These are phyloP conservation scores for Suillus clintonianus DNA, from an alignment of 768 basidiomycete species.

Conservation along the genomic window DNA sequence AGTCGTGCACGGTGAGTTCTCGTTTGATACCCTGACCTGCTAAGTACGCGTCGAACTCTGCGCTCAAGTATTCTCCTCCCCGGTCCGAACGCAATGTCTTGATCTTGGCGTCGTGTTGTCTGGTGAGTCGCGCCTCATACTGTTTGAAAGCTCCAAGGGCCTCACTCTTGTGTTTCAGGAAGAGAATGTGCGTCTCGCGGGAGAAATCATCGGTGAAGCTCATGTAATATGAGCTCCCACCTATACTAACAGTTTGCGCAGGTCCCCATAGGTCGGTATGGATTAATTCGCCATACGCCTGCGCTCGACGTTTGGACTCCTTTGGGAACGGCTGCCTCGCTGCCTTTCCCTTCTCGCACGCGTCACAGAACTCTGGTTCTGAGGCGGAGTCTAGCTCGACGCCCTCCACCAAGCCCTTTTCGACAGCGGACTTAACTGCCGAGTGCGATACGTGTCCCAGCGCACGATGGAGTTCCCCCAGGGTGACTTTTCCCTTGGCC, in stretches of 20 bases:
- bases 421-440: conserved; percentile 1
- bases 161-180: conserved; percentile 32
- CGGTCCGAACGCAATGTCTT: neutral
- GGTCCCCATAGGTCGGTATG: conserved; percentile 13
- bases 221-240: conserved; percentile 32
- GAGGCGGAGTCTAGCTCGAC: conserved; percentile 24
- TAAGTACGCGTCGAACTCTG: neutral
- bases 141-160: conserved; percentile 25
- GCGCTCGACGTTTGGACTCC: neutral
- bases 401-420: conserved; percentile 21
- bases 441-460: conserved; percentile 3
- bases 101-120: conserved; percentile 17
- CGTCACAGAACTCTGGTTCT: conserved; percentile 25
- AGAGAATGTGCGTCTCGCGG: conserved; percentile 22
- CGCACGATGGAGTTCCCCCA: neutral
- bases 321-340: conserved; percentile 19
- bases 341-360: conserved; percentile 33
- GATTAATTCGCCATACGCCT: conserved; percentile 10
- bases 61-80: conserved; percentile 1
- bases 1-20: no score
- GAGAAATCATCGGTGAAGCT: conserved; percentile 39
- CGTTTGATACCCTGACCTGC: no score
- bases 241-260: conserved; percentile 1
- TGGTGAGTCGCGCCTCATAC: conserved; percentile 26
- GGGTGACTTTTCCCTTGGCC: neutral